These are phyloP conservation scores for Malassezia equina DNA, from an alignment of 1,284 basidiomycete genomes.

Conservation along the genomic window DNA sequence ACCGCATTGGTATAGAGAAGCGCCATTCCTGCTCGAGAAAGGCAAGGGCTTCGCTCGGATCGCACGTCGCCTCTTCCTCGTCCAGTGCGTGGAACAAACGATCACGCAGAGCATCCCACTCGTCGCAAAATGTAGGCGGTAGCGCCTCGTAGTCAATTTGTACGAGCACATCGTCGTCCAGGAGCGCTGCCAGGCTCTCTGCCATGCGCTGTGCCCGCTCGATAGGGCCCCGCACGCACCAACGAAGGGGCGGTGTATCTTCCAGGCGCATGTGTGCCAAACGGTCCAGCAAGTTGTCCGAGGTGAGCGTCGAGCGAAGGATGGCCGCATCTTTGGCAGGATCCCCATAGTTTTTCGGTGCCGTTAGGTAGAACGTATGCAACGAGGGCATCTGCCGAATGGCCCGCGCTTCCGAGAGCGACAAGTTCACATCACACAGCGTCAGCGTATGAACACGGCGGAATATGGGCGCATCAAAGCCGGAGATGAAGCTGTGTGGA, in stretches of 20 bases:
- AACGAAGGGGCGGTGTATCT: background rate
- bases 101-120: slow-evolving; percentile 41
- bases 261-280: background rate
- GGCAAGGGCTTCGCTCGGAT: slow-evolving; percentile 4
- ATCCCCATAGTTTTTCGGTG: slow-evolving; percentile 39
- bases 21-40: slow-evolving; percentile 7
- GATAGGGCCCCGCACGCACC: background rate
- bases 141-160: background rate
- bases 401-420: slow-evolving; percentile 35
- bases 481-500: slow-evolving; percentile 39
- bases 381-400: slow-evolving; percentile 33
- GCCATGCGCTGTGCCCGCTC: background rate
- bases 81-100: slow-evolving; percentile 19
- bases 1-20: background rate
- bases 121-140: slow-evolving; percentile 19
- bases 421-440: slow-evolving; percentile 39
- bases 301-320: slow-evolving; percentile 21
- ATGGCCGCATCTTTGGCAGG: slow-evolving; percentile 26
- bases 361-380: slow-evolving; percentile 29
- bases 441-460: slow-evolving; percentile 26
- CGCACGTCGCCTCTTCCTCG: slow-evolving; percentile 11
- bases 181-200: background rate
- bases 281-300: slow-evolving; percentile 2
- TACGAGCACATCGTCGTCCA: background rate
- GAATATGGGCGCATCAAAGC: slow-evolving; percentile 42